A percentile compares a stretch with the other conserved stretches of the same genome.
These are phyloP conservation scores for Ustilago xerochloae DNA, from an alignment of 1,284 basidiomycete species.

Conservation along the genomic window DNA sequence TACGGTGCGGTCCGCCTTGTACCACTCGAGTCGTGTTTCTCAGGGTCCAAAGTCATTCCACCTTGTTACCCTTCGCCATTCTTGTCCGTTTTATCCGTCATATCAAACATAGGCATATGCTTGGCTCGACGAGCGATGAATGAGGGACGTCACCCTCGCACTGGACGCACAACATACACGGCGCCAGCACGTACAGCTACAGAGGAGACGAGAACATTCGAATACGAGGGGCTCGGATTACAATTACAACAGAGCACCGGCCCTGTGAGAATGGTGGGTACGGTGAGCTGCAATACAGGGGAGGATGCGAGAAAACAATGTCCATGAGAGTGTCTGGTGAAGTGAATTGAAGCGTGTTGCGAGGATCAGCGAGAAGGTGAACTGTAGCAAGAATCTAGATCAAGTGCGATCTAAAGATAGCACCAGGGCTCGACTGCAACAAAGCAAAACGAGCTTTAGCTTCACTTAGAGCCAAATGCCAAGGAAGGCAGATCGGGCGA, in stretches of 20 bases:
- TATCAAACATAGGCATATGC: neutral
- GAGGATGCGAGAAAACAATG: neutral
- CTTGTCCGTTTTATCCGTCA: neutral
- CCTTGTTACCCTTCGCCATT: neutral
- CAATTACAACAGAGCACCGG: constrained; percentile 41
- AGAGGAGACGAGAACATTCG: neutral
- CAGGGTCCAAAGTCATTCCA: constrained; percentile 1
- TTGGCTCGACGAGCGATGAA: too few relatives aligned
- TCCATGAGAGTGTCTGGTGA: neutral
- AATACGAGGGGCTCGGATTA: neutral
- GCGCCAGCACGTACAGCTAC: too few relatives aligned
- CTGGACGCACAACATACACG: too few relatives aligned
- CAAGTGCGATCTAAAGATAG: neutral
- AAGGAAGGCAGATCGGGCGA: constrained; percentile 30
- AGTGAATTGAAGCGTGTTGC: neutral
- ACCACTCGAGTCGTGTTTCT: too few relatives aligned
- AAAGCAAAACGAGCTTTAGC: too few relatives aligned
- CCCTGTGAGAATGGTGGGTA: constrained; percentile 16
- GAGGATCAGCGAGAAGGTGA: neutral
- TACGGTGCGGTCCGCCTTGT: too few relatives aligned
- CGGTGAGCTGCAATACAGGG: neutral
- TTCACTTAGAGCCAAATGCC: constrained; percentile 7
- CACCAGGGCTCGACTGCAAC: neutral
- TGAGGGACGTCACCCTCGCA: too few relatives aligned
- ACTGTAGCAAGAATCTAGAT: neutral